phyloP scores from a whole-genome alignment of 2,329 filamentous ascomycete genomes.

The Lecanicillium sp. region DNA sequence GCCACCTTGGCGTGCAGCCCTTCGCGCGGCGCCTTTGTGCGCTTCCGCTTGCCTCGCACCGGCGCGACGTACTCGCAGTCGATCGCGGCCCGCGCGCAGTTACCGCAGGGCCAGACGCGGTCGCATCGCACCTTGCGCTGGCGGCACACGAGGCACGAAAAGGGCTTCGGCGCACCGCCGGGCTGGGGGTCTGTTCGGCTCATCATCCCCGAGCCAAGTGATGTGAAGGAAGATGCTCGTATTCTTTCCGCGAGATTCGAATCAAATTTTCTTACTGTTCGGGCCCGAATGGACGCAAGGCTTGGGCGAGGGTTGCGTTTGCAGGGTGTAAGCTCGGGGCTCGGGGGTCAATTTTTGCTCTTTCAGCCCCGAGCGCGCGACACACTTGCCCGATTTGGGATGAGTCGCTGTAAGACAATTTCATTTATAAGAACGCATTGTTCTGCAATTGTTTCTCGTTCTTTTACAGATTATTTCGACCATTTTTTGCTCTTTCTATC shows the following conservation, averaged over 20 bases:
- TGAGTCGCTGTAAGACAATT: background rate
- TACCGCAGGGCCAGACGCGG: constrained; percentile 34
- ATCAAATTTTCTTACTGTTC: background rate
- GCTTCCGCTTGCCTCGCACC: constrained; percentile 24
- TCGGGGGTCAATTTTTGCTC: constrained; percentile 4
- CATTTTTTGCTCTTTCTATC: no score
- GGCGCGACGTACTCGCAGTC: constrained; percentile 30
- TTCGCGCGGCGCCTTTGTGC: constrained; percentile 17
- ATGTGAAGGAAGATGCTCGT: no score
- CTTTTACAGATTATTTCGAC: no score
- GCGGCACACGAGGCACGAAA: constrained; percentile 31
- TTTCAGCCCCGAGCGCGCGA: constrained; percentile 8
- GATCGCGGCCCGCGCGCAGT: constrained; percentile 33
- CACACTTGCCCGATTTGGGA: background rate
- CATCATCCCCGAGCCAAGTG: no score
- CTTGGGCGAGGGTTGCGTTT: background rate
- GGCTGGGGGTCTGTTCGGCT: no score
- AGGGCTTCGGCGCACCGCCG: constrained; percentile 1
- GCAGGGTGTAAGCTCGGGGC: constrained; percentile 1
- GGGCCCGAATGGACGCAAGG: background rate
- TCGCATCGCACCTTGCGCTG: constrained; percentile 39
- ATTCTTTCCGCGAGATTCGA: no score
- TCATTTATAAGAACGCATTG: constrained; percentile 3
- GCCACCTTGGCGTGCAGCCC: constrained; percentile 58
- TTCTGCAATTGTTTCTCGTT: no score